These are phyloP conservation scores for Naegleria fowleri DNA, from an alignment of 208 protist species.

Conservation along the genomic window DNA sequence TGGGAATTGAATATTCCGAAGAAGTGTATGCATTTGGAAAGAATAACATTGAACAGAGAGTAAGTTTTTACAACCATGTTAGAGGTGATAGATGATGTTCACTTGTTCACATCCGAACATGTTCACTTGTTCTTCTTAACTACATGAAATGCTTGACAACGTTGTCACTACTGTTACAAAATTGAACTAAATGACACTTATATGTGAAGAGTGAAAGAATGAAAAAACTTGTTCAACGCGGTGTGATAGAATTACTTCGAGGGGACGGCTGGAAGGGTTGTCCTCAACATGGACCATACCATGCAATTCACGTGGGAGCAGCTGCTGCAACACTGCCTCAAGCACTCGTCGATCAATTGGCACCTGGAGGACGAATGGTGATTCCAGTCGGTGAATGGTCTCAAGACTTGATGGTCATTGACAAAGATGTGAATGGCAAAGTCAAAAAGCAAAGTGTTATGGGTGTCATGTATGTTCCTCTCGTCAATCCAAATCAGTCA, in stretches of 20 bases:
- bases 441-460: slow-evolving; percentile 32
- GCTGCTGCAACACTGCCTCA: slow-evolving; percentile 14
- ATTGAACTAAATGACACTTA: no score
- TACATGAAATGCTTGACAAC: no score
- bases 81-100: no score
- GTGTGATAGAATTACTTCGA: slow-evolving; percentile 48
- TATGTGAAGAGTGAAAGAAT: slow-evolving; percentile 34
- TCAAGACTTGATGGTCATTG: slow-evolving; percentile 61
- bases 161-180: no score
- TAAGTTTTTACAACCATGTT: no score
- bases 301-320: slow-evolving; percentile 30
- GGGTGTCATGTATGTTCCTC: slow-evolving; percentile 64
- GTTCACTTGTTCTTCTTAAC: no score
- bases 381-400: slow-evolving; percentile 30
- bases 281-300: not conserved
- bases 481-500: slow-evolving; percentile 31
- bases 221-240: slow-evolving; percentile 43
- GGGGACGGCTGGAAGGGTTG: slow-evolving; percentile 59
- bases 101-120: no score
- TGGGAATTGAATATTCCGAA: slow-evolving; percentile 69
- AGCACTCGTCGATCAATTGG: slow-evolving; percentile 17
- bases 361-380: not conserved
- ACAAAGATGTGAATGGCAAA: slow-evolving; percentile 53
- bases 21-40: slow-evolving; percentile 52
- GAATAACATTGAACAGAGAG: slow-evolving; percentile 40